phyloP scores from a whole-genome alignment of 169 alveolate genomes.

The Plasmodium cynomolgi region DNA sequence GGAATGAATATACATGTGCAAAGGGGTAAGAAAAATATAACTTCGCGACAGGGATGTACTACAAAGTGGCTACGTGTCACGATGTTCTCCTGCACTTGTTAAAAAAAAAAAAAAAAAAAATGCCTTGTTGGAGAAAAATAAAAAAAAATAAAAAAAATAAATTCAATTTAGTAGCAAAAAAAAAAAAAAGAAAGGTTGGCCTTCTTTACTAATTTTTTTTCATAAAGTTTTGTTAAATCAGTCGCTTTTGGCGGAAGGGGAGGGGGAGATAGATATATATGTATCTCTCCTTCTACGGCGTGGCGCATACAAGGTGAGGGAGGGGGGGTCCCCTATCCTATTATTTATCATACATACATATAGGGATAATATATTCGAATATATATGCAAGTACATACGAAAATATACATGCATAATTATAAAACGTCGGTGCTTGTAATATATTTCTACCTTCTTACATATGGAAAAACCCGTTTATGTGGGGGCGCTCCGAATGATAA shows the following conservation, averaged over 20 bases:
- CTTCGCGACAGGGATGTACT: background rate
- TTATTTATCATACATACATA: no score
- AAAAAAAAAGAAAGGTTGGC: background rate
- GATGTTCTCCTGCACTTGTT: background rate
- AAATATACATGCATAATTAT: no score
- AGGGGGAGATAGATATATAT: background rate
- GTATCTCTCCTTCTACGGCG: background rate
- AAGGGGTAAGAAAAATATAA: background rate
- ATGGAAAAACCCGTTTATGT: background rate
- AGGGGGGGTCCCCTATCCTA: background rate
- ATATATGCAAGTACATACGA: background rate
- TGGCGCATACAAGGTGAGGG: background rate
- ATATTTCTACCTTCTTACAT: background rate
- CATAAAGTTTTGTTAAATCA: background rate
- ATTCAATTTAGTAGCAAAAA: background rate
- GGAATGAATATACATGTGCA: background rate
- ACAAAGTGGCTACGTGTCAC: background rate
- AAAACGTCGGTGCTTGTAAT: background rate
- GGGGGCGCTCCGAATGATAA: background rate
- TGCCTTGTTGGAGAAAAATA: background rate
- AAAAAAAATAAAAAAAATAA: background rate
- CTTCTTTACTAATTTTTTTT: background rate
- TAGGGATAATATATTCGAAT: no score
- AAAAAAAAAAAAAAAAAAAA: background rate
- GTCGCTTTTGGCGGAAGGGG: background rate